A percentile compares a stretch with the other conserved stretches of the same genome.
Conservation (phyloP, 371 early-diverging fungal species). For the Batkoa obscura region DNA sequence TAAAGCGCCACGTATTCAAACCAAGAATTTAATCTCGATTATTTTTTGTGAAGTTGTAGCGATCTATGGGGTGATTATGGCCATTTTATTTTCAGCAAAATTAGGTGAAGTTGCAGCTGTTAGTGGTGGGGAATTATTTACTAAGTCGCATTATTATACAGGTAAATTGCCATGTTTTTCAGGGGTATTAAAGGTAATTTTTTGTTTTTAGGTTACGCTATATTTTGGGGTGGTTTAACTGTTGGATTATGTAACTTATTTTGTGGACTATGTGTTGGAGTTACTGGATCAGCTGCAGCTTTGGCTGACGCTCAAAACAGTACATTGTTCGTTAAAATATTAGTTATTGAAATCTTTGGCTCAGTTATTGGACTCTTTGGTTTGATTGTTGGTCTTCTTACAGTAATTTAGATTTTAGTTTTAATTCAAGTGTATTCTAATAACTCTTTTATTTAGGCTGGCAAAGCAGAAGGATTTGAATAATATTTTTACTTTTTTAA, state of each 20-base stretch:
- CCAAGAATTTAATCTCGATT: conserved; percentile 89
- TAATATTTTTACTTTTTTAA: neutral
- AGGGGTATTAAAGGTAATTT: neutral
- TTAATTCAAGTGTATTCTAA: neutral
- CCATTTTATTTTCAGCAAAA: conserved; percentile 85
- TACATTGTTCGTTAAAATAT: conserved; percentile 84
- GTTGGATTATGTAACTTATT: conserved; percentile 86
- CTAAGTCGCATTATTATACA: conserved; percentile 37
- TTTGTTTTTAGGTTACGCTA: conserved; percentile 42
- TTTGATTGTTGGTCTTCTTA: conserved; percentile 59
- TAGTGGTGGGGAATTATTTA: conserved; percentile 6
- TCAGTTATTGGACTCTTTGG: conserved; percentile 92
- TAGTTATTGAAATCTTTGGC: conserved; percentile 94
- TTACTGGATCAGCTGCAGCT: conserved; percentile 84
- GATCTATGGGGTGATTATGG: conserved; percentile 95
- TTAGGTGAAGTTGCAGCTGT: conserved; percentile 24
- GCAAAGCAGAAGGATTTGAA: conserved; percentile 28
- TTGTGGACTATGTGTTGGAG: conserved; percentile 89
- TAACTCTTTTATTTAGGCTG: conserved; percentile 16
- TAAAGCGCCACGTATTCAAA: conserved; percentile 79
- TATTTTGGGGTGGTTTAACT: conserved; percentile 94
- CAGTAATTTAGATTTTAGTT: conserved; percentile 21
- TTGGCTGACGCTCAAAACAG: conserved; percentile 91
- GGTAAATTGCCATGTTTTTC: conserved; percentile 12
- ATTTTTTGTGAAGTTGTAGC: conserved; percentile 98